Conservation (phyloP, 352 stramenopile genomes). For the Sclerospora graminicola region DNA sequence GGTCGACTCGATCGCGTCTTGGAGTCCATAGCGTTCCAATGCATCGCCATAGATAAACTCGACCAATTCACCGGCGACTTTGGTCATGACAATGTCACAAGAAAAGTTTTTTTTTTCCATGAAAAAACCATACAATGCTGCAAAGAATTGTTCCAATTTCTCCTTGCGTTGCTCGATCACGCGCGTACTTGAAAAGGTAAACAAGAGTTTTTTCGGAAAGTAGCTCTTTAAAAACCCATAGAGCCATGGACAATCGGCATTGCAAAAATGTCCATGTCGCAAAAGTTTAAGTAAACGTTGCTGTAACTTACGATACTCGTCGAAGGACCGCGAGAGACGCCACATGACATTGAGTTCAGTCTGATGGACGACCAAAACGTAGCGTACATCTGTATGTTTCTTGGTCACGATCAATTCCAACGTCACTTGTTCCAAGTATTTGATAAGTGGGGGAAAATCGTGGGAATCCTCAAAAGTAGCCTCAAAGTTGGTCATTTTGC, state of each 20-base stretch:
- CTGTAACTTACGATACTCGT: constrained; percentile 67
- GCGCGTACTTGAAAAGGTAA: constrained; percentile 33
- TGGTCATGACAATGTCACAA: constrained; percentile 29
- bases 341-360: constrained; percentile 25
- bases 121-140: constrained; percentile 42
- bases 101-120: constrained; percentile 49
- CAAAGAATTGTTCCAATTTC: constrained; percentile 48
- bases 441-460: constrained; percentile 5
- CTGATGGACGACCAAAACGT: constrained; percentile 46
- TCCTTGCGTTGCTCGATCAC: constrained; percentile 38
- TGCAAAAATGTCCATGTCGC: constrained; percentile 65
- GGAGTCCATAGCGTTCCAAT: constrained; percentile 34
- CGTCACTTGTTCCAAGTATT: constrained; percentile 42
- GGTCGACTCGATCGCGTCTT: constrained; percentile 10
- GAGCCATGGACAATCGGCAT: constrained; percentile 57
- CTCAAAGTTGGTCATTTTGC: too few species aligned
- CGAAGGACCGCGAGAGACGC: constrained; percentile 43
- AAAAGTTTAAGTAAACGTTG: constrained; percentile 51
- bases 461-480: too few species aligned
- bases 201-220: constrained; percentile 60
- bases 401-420: constrained; percentile 37
- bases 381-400: constrained; percentile 43
- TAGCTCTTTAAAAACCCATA: constrained; percentile 70
- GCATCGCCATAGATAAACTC: constrained; percentile 57
- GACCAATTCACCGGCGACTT: constrained; percentile 37